Base-by-base conservation (phyloP, 202 grass and related monocot species). In the Miscanthus sacchariflorus region DNA sequence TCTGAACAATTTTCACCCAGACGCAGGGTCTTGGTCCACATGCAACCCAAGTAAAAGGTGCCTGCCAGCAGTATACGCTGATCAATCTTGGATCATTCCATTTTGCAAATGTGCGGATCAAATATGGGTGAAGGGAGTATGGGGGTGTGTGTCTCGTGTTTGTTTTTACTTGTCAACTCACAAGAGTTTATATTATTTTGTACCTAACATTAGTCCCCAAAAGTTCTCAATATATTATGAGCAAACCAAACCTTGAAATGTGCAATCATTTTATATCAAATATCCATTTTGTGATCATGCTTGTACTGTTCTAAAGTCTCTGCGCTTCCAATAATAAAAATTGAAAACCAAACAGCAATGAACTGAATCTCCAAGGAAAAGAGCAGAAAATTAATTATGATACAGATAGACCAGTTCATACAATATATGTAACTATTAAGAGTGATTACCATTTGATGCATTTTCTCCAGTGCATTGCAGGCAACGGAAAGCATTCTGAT, bases 161-260 rank as follows among this genome's bases (percentile, higher is more conserved):
- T 77, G 48, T 21, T 56, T 56, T 56, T 27, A 35, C 48, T 12
- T 17, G 39, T 72, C 4, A 77, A 77, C 27, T 77, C 27, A 15
- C 6, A 71, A 54, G 38, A 82, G 4, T 54, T 24, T 71, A 69
- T 54, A 19, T 82, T 39, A 48, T 23, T 70, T 82, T 82, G 45
- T 56, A 82, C 19, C 46, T 80, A 33, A 67, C 7, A 65, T 80
- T 70, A 39, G 66, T 70, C 45, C 30, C 18, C 19, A 52, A 0
- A 36, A 70, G 45, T 82, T 52, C 11, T 82, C 19, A 12, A 70
- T 54, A 52, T 82, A 38, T 54, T 50, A 7, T 63, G 35, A n/a
- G 48, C 7, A 39, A 78, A 78, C 19, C 1, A 64, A 61, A 70
- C 6, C n/a, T 24, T 23, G 6, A 70, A n/a, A 63, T 63, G 23